phyloP scores from a whole-genome alignment of 2,329 filamentous ascomycete species.

The Calonectria pauciramosa region DNA sequence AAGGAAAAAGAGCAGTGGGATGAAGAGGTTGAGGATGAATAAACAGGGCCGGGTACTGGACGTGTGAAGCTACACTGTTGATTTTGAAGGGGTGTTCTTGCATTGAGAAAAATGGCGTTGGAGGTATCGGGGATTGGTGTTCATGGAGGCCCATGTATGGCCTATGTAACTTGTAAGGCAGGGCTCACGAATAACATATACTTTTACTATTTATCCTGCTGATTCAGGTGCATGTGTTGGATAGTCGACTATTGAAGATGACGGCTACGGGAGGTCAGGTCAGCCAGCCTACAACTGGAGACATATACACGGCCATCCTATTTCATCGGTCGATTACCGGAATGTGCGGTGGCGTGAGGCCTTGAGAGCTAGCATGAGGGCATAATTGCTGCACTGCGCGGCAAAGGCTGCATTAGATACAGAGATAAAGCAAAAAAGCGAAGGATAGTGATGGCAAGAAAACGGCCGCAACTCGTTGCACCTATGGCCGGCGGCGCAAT shows the following conservation, averaged over 20 bases:
- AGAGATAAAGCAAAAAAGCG: background rate
- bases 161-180: conserved; percentile 1
- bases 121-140: conserved; percentile 26
- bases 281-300: background rate
- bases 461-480: background rate
- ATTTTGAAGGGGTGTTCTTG: background rate
- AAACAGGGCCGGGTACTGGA: conserved; percentile 26
- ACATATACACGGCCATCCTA: background rate
- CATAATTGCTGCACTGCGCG: no score
- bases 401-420: background rate
- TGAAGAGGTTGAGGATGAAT: conserved; percentile 80
- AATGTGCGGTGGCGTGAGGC: background rate
- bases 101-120: conserved; percentile 34
- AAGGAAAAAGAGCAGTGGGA: conserved; percentile 86
- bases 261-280: background rate
- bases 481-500: conserved; percentile 4
- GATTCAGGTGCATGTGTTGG: background rate
- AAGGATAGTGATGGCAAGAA: background rate
- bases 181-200: conserved; percentile 28
- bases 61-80: background rate
- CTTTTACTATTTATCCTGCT: background rate
- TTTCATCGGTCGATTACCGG: background rate
- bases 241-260: background rate
- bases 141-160: conserved; percentile 16
- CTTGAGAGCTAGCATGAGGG: background rate